These are phyloP conservation scores for Citrus reticulata DNA, from an alignment of 345 rosid genomes.

Conservation along the genomic window DNA sequence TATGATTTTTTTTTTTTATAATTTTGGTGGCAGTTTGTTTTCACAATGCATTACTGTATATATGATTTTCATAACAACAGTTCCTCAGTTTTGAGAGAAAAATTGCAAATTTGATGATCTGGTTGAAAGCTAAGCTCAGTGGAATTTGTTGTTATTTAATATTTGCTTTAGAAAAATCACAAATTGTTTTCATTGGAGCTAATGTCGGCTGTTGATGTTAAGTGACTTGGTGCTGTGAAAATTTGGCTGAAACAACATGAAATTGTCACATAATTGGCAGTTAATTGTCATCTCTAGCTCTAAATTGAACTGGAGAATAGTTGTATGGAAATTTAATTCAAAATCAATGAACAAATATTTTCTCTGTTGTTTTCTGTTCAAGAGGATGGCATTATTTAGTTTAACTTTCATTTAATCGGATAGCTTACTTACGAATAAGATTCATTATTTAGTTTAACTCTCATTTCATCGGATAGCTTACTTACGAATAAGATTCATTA, in stretches of 20 bases:
- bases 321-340: background rate
- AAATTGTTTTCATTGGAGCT: background rate
- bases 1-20: background rate
- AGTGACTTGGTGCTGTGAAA: background rate
- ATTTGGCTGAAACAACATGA: background rate
- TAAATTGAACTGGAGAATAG: background rate
- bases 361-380: background rate
- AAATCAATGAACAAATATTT: background rate
- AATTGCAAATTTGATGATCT: background rate
- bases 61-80: background rate
- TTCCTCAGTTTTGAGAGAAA: background rate
- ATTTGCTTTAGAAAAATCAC: background rate
- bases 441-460: background rate
- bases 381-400: background rate
- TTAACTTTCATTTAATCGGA: background rate
- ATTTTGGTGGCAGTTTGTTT: background rate
- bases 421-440: background rate
- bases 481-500: background rate
- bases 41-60: background rate
- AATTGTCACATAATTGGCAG: background rate
- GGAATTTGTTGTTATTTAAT: background rate
- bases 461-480: background rate
- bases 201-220: background rate
- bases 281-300: background rate
- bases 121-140: background rate